phyloP scores from a whole-genome alignment of 768 basidiomycete genomes.

The Boletus rubescentipes region DNA sequence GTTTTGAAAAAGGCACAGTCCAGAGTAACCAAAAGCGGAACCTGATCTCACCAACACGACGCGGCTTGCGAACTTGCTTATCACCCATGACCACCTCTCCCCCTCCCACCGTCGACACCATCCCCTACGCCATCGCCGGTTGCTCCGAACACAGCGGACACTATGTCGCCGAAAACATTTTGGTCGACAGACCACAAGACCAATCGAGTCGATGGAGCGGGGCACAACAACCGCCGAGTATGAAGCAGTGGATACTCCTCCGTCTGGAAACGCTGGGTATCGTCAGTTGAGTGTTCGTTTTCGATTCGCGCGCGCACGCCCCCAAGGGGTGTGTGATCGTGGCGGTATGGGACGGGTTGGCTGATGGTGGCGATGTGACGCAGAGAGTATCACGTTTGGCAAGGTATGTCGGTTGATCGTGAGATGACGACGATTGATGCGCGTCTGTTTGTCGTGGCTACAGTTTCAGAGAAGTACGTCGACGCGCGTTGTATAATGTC shows the following conservation, averaged over 20 bases:
- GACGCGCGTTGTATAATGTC: no score
- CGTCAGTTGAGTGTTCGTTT: constrained; percentile 54
- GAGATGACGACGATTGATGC: background rate
- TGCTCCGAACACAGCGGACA: constrained; percentile 71
- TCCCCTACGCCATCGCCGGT: constrained; percentile 55
- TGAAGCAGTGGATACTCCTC: constrained; percentile 71
- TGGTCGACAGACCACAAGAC: constrained; percentile 61
- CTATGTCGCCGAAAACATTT: constrained; percentile 69
- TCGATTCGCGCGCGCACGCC: background rate
- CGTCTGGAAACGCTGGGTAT: constrained; percentile 58
- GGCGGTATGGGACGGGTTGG: background rate
- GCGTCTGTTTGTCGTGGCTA: background rate
- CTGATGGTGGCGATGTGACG: constrained; percentile 5
- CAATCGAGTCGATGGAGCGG: constrained; percentile 77
- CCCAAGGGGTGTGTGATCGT: background rate
- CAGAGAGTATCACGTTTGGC: constrained; percentile 77
- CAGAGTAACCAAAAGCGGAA: no score
- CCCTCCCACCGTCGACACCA: constrained; percentile 17
- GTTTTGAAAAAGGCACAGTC: no score
- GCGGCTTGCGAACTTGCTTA: no score
- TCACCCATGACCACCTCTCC: constrained; percentile 7
- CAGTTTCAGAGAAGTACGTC: constrained; percentile 31
- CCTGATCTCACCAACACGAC: no score
- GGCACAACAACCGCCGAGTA: constrained; percentile 51
- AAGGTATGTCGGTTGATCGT: constrained; percentile 49